A percentile compares a stretch with the other conserved stretches of the same genome.
Conservation (phyloP, 768 basidiomycete species). For the Pleurotus platypus region DNA sequence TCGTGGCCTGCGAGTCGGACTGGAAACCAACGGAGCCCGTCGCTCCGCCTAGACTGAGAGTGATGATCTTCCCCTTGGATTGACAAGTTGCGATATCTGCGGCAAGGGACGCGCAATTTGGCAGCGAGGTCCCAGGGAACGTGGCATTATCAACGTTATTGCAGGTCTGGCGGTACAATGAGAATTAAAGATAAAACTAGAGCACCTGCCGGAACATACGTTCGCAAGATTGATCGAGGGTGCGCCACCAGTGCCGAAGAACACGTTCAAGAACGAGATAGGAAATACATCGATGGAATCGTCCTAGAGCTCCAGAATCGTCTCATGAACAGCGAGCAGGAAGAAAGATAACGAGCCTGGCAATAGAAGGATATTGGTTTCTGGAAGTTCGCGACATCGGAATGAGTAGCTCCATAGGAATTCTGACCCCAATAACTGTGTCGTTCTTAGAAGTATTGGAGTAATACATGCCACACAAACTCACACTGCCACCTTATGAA, state of each 20-base stretch:
- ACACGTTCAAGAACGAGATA: constrained; percentile 63
- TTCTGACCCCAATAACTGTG: constrained; percentile 74
- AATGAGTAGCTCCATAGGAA: constrained; percentile 60
- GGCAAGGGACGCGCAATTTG: constrained; percentile 59
- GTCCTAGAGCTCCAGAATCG: constrained; percentile 36
- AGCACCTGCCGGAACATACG: constrained; percentile 28
- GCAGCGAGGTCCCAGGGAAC: constrained; percentile 60
- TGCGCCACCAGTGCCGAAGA: constrained; percentile 58
- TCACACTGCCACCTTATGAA: constrained; percentile 52
- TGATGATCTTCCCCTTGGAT: constrained; percentile 57
- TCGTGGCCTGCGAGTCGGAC: constrained; percentile 50
- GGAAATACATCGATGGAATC: constrained; percentile 67
- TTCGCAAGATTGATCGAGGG: constrained; percentile 71
- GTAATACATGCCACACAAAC: constrained; percentile 11
- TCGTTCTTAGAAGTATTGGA: background rate
- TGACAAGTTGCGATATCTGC: constrained; percentile 65
- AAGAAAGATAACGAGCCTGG: constrained; percentile 32
- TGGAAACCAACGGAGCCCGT: constrained; percentile 59
- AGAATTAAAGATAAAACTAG: background rate
- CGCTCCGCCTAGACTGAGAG: constrained; percentile 58
- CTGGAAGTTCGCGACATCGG: constrained; percentile 53
- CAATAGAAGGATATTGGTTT: constrained; percentile 63
- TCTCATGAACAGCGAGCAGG: background rate
- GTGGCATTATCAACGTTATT: constrained; percentile 50
- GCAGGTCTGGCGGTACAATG: constrained; percentile 44